Conservation (phyloP, 208 protist species). For the Crithidia brevicula region DNA sequence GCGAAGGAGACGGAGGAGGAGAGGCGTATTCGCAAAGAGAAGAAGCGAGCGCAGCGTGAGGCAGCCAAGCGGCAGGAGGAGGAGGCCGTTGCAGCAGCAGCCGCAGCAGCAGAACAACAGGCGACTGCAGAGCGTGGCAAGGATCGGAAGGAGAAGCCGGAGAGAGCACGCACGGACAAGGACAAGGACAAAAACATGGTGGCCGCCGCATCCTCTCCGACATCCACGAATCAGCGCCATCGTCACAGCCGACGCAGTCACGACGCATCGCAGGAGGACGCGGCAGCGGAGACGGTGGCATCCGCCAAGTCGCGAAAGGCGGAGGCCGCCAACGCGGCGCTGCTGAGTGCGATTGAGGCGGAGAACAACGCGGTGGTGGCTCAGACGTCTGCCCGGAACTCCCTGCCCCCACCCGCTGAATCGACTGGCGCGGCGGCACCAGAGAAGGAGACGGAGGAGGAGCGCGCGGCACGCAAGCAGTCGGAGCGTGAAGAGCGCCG, state of each 20-base stretch:
- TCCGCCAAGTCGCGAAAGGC: constrained; percentile 35
- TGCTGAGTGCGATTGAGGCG: constrained; percentile 49
- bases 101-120: background rate
- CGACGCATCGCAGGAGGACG: background rate
- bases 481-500: constrained; percentile 52
- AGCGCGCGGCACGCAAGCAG: constrained; percentile 46
- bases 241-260: background rate
- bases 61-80: constrained; percentile 37
- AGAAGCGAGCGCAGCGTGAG: constrained; percentile 50
- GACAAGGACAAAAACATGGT: no score
- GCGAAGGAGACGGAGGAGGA: constrained; percentile 79
- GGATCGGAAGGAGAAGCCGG: no score
- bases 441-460: constrained; percentile 21
- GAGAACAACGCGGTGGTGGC: constrained; percentile 47
- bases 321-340: constrained; percentile 25
- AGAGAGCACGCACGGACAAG: no score
- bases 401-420: constrained; percentile 6
- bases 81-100: constrained; percentile 8
- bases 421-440: constrained; percentile 5
- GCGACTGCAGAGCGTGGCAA: background rate
- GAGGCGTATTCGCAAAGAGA: constrained; percentile 66
- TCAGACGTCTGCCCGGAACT: constrained; percentile 5
- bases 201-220: no score
- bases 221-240: no score
- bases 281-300: constrained; percentile 13